Evolutionary conservation across 352 stramenopile species (phyloP).

Genomic region (Aphanomyces euteiches): DNA sequence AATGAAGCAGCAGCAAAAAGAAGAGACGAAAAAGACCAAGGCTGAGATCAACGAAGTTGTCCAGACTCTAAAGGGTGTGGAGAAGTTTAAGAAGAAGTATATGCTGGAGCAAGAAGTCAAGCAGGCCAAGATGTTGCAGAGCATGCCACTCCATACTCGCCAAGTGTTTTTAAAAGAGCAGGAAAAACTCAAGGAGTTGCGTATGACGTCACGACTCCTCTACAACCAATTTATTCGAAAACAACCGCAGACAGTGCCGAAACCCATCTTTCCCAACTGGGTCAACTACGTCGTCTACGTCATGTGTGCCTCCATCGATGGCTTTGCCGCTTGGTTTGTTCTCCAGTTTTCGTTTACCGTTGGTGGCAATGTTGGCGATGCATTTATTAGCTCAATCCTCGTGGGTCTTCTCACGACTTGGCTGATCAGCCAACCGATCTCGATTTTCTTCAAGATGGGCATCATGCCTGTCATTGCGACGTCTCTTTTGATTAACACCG

Average conservation of each 20-base stretch:
- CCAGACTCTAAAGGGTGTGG: slow-evolving; percentile 44
- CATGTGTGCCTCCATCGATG: slow-evolving; percentile 52
- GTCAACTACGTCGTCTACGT: slow-evolving; percentile 68
- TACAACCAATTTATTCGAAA: slow-evolving; percentile 67
- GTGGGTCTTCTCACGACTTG: slow-evolving; percentile 55
- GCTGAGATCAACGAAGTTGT: slow-evolving; percentile 47
- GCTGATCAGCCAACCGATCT: slow-evolving; percentile 58
- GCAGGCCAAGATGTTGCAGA: slow-evolving; percentile 40
- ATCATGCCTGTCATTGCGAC: slow-evolving; percentile 61
- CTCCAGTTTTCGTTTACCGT: slow-evolving; percentile 68
- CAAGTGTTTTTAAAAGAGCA: slow-evolving; percentile 55
- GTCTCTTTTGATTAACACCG: slow-evolving; percentile 47
- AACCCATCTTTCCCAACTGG: slow-evolving; percentile 67
- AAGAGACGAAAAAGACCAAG: slow-evolving; percentile 35
- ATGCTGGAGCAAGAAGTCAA: slow-evolving; percentile 43
- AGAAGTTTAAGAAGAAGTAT: slow-evolving; percentile 57
- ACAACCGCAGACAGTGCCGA: slow-evolving; percentile 45
- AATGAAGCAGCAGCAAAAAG: slow-evolving; percentile 40
- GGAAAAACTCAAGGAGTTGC: slow-evolving; percentile 62
- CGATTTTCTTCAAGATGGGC: slow-evolving; percentile 68
- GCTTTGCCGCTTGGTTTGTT: slow-evolving; percentile 63
- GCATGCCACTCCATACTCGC: slow-evolving; percentile 54
- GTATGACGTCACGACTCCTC: slow-evolving; percentile 52
- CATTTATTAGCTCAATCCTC: slow-evolving; percentile 59
- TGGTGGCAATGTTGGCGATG: slow-evolving; percentile 48